Base-by-base conservation (phyloP, 2,329 filamentous ascomycete species). In the Alternaria novae-zelandiae region DNA sequence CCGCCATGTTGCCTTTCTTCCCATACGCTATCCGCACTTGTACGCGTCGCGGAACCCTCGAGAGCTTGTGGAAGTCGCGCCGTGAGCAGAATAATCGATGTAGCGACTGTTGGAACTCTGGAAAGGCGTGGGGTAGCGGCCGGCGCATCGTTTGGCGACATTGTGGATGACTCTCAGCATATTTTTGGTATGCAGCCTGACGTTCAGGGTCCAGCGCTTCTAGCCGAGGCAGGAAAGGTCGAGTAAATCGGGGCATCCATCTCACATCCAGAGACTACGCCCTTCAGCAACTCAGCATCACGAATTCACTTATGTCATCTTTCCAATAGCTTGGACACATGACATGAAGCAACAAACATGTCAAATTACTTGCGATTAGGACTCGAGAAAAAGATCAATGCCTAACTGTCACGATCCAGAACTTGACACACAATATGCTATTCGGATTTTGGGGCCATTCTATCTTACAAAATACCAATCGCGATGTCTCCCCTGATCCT, bases 31-130 rank as follows among this genome's bases (percentile, higher is more conserved):
- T 54, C 6, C 68, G 71, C 25, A 69, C 57, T 45, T 64, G 68
- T 1, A 70, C 60, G 44, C 76, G 75, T 20, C 67, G 63, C 4
- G 75, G 70, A 9, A 76, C 70, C 51, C 74, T 70, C 8, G 77
- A 79, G 12, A 78, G 75, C 56, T 75, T 77, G 67, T 78, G 77
- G 53, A 77, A 76, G 45, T 65, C 65, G 62, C 73, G 73, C 5
- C 63, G 70, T 15, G 65, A 46, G 64, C 74, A 77, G 65, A 74
- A 77, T 21, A 75, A 56, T n/a, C 64, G 70, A 51, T 75, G 71
- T 25, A 77, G 61, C 26, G 70, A 71, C 21, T 30, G 57, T 11
- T 72, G 68, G 41, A 75, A 68, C 45, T 76, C 74, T 25, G 73
- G 72, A 64, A 76, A 77, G 47, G 69, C 59, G 69, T 67, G 68